phyloP scores from a whole-genome alignment of 805 yeast species.

The Ogataea allantospora region DNA sequence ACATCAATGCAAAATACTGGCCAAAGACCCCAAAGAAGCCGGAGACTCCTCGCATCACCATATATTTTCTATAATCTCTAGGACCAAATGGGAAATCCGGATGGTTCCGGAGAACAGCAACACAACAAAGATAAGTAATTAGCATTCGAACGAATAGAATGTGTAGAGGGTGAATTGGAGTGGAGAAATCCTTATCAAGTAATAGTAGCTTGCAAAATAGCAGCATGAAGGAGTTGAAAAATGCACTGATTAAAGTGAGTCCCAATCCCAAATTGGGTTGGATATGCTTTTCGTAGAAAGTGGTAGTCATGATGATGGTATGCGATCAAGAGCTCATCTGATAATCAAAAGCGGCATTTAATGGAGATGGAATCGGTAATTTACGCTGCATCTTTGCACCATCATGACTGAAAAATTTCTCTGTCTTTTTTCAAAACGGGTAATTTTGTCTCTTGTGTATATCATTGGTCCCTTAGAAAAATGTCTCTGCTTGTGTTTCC shows the following conservation, averaged over 20 bases:
- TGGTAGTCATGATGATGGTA: neutral
- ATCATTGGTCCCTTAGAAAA: neutral
- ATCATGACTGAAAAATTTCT: neutral
- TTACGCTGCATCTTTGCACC: slow-evolving; percentile 6
- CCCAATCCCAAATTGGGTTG: slow-evolving; percentile 53
- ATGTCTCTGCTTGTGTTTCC: slow-evolving; percentile 2
- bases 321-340: neutral
- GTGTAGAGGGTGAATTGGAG: slow-evolving; percentile 74
- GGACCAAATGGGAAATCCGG: slow-evolving; percentile 74
- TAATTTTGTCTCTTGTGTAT: neutral
- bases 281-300: slow-evolving; percentile 15
- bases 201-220: slow-evolving; percentile 73
- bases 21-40: slow-evolving; percentile 85
- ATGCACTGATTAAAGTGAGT: slow-evolving; percentile 58
- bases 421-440: neutral
- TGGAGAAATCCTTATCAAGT: slow-evolving; percentile 55
- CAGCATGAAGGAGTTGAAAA: slow-evolving; percentile 76
- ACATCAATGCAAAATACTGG: slow-evolving; percentile 69
- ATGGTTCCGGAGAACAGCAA: slow-evolving; percentile 38
- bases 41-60: slow-evolving; percentile 61
- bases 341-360: slow-evolving; percentile 3
- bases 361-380: neutral
- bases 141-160: slow-evolving; percentile 75
- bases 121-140: slow-evolving; percentile 62
- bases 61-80: slow-evolving; percentile 47